phyloP scores from a whole-genome alignment of 106 monocot species.

The Allium sativum region DNA sequence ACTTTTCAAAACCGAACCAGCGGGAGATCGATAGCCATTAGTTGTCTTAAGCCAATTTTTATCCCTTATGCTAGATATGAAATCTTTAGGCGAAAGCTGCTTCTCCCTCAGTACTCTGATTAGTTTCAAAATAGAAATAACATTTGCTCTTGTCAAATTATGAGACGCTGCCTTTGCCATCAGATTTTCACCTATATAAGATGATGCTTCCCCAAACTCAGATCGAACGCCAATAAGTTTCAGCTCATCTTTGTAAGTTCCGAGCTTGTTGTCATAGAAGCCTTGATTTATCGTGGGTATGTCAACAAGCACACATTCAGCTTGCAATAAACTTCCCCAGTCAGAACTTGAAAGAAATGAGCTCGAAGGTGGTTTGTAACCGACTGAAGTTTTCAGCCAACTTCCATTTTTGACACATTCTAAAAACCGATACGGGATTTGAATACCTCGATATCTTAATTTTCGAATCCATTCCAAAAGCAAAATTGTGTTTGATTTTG shows the following conservation, averaged over 20 bases:
- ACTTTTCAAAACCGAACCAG: slow-evolving; percentile 22
- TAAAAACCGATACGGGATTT: slow-evolving; percentile 17
- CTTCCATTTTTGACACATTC: slow-evolving; percentile 25
- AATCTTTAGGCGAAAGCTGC: slow-evolving; percentile 10
- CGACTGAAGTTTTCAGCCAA: slow-evolving; percentile 44
- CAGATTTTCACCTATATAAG: slow-evolving; percentile 20
- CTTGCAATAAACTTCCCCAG: slow-evolving; percentile 35
- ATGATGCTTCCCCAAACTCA: slow-evolving; percentile 29
- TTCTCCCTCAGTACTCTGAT: slow-evolving; percentile 36
- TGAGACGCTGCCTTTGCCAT: slow-evolving; percentile 12
- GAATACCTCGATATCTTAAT: slow-evolving; percentile 6
- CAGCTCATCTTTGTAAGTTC: slow-evolving; percentile 29
- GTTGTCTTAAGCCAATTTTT: slow-evolving; percentile 30
- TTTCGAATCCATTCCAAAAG: slow-evolving; percentile 36
- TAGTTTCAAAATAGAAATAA: slow-evolving; percentile 31
- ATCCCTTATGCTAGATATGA: slow-evolving; percentile 23
- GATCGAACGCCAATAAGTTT: slow-evolving; percentile 32
- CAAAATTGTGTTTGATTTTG: slow-evolving; percentile 25
- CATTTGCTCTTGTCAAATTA: slow-evolving; percentile 27
- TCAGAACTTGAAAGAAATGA: slow-evolving; percentile 20
- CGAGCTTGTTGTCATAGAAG: slow-evolving; percentile 18
- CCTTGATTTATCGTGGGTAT: slow-evolving; percentile 29
- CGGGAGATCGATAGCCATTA: slow-evolving; percentile 17
- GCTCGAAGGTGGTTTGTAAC: slow-evolving; percentile 21
- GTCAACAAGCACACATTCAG: slow-evolving; percentile 18